Percentiles rank a stretch among this genome's conserved stretches.
These are phyloP conservation scores for Austroboletus eburneus DNA, from an alignment of 768 basidiomycete species.

Conservation along the genomic window DNA sequence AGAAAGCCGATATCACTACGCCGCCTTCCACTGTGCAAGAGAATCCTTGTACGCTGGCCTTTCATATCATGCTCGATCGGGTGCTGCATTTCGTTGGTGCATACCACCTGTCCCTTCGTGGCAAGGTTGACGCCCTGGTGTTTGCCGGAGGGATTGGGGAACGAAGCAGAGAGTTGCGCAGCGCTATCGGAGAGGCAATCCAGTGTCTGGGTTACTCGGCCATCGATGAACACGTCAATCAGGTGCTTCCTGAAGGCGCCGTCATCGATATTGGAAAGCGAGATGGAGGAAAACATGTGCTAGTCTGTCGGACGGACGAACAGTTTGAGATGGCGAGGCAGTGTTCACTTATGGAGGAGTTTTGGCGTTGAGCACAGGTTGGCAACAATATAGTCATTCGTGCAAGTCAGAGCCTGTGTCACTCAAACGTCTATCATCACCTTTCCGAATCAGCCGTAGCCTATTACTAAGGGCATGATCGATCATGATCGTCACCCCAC, in stretches of 20 bases:
- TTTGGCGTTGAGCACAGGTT: too few relatives aligned
- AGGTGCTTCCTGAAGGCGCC: constrained; percentile 30
- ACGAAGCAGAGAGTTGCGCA: constrained; percentile 55
- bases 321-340: constrained; percentile 49
- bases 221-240: constrained; percentile 48
- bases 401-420: too few relatives aligned
- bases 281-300: constrained; percentile 32
- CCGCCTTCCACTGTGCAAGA: constrained; percentile 17
- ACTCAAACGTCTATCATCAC: too few relatives aligned
- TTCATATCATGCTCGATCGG: constrained; percentile 77
- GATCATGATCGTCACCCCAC: too few relatives aligned
- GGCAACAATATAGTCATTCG: too few relatives aligned
- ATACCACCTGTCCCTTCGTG: constrained; percentile 70
- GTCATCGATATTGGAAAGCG: constrained; percentile 46
- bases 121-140: constrained; percentile 70
- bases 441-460: too few relatives aligned
- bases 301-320: constrained; percentile 68
- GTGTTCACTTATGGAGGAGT: constrained; percentile 26
- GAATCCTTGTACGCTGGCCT: constrained; percentile 56
- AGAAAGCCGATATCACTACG: constrained; percentile 32
- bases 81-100: constrained; percentile 68
- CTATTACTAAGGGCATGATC: too few relatives aligned
- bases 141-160: constrained; percentile 92
- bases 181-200: constrained; percentile 51
- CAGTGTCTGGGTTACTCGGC: constrained; percentile 57